These are phyloP conservation scores for Rhizophagus clarus DNA, from an alignment of 192 early-diverging fungal genomes.

Conservation along the genomic window DNA sequence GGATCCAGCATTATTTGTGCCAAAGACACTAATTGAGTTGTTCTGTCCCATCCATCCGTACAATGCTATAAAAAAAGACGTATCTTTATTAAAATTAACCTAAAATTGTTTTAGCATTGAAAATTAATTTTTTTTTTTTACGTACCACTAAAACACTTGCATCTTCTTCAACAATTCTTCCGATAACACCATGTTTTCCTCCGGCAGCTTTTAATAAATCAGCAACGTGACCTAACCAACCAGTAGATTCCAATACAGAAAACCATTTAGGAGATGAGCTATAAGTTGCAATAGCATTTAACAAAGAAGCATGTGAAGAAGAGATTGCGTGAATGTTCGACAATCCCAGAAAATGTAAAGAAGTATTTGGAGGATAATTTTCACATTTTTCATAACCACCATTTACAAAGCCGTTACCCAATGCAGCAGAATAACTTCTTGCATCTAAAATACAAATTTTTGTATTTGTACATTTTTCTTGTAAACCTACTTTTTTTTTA, in stretches of 20 bases:
- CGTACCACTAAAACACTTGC: constrained; percentile 45
- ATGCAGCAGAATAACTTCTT: constrained; percentile 37
- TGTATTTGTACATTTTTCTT: constrained; percentile 7
- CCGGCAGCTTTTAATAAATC: constrained; percentile 43
- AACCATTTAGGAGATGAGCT: constrained; percentile 43
- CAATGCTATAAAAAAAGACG: constrained; percentile 39
- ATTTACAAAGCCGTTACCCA: constrained; percentile 39
- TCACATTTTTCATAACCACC: constrained; percentile 48
- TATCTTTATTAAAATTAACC: background rate
- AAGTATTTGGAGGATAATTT: constrained; percentile 41
- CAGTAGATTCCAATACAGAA: constrained; percentile 41
- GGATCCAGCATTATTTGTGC: constrained; percentile 48
- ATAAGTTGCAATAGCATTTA: constrained; percentile 38
- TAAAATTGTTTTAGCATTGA: too few relatives aligned
- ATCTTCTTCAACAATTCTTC: constrained; percentile 38
- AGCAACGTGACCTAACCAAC: constrained; percentile 44
- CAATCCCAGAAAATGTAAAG: constrained; percentile 38
- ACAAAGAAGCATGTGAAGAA: constrained; percentile 34
- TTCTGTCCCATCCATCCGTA: constrained; percentile 51
- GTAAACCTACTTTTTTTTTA: background rate
- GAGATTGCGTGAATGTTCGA: constrained; percentile 45
- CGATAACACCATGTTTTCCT: constrained; percentile 42
- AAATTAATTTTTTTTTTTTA: background rate
- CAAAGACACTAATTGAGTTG: constrained; percentile 47
- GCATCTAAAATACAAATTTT: constrained; percentile 50